Evolutionary conservation across 768 basidiomycete genomes (phyloP).

Genomic region (Tylopilus vinaceipallidus): DNA sequence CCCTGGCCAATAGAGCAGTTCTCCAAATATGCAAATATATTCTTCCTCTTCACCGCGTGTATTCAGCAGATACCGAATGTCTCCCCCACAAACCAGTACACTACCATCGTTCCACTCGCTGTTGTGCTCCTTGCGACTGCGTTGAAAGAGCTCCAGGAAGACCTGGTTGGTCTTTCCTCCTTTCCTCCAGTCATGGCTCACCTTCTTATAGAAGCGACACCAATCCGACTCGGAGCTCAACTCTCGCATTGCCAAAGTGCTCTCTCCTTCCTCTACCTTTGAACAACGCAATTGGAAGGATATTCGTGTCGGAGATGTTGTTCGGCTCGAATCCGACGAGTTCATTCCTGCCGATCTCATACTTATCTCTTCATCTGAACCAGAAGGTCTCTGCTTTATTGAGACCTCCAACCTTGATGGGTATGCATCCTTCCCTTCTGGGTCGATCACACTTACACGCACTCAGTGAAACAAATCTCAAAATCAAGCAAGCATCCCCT

Average conservation of each 20-base stretch:
- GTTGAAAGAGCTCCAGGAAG: constrained; percentile 94
- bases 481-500: constrained; percentile 94
- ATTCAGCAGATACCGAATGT: constrained; percentile 99
- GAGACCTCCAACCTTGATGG: constrained; percentile 98
- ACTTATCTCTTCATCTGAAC: constrained; percentile 86
- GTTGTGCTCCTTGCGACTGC: constrained; percentile 91
- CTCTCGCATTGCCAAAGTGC: constrained; percentile 73
- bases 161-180: constrained; percentile 46
- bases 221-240: constrained; percentile 93
- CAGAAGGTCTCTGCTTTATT: constrained; percentile 96
- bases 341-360: constrained; percentile 96
- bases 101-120: constrained; percentile 88
- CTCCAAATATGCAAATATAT: constrained; percentile 97
- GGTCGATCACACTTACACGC: background rate
- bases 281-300: constrained; percentile 82
- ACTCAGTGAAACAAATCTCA: constrained; percentile 90
- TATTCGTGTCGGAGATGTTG: constrained; percentile 86
- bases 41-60: constrained; percentile 96
- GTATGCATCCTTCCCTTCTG: constrained; percentile 40
- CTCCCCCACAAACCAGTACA: constrained; percentile 93
- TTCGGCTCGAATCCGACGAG: constrained; percentile 87
- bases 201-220: constrained; percentile 78
- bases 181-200: background rate
- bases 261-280: constrained; percentile 64
- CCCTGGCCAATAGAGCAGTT: constrained; percentile 75